Conservation (phyloP, 2,329 filamentous ascomycete genomes). For the Trichoderma guizhouense region DNA sequence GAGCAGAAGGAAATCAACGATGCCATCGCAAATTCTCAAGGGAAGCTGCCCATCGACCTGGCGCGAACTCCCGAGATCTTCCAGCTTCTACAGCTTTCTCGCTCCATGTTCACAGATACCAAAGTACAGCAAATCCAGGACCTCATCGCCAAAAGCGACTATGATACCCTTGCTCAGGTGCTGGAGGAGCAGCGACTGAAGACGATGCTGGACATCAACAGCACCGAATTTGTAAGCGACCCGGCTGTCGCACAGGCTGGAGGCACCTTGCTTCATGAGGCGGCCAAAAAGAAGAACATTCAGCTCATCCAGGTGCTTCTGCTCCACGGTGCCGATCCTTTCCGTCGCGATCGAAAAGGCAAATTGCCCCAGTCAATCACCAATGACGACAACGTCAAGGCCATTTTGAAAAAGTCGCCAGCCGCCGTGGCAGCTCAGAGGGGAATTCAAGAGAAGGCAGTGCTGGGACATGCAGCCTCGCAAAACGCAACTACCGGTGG, state of each 20-base stretch:
- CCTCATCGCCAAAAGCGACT: slow-evolving; percentile 68
- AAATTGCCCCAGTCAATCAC: slow-evolving; percentile 96
- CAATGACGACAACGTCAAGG: slow-evolving; percentile 83
- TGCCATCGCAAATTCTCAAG: slow-evolving; percentile 76
- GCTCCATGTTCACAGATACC: slow-evolving; percentile 83
- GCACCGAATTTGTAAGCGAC: slow-evolving; percentile 82
- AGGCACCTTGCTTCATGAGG: slow-evolving; percentile 92
- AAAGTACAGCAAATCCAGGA: slow-evolving; percentile 83
- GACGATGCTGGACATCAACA: slow-evolving; percentile 88
- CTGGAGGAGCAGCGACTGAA: slow-evolving; percentile 83
- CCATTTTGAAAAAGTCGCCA: slow-evolving; percentile 89
- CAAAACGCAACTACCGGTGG: slow-evolving; percentile 52
- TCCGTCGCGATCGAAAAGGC: slow-evolving; percentile 89
- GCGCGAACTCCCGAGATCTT: slow-evolving; percentile 93
- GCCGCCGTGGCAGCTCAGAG: slow-evolving; percentile 91
- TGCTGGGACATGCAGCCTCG: slow-evolving; percentile 70
- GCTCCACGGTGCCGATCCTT: slow-evolving; percentile 92
- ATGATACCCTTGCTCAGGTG: slow-evolving; percentile 73
- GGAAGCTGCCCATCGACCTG: slow-evolving; percentile 81
- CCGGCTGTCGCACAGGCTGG: slow-evolving; percentile 72
- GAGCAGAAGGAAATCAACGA: slow-evolving; percentile 85
- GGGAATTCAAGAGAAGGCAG: slow-evolving; percentile 95
- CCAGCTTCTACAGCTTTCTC: slow-evolving; percentile 85
- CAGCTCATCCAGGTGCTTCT: slow-evolving; percentile 86
- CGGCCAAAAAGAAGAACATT: slow-evolving; percentile 80